Conservation (phyloP, 306 rosid species). For the Lathyrus tuberosus region DNA sequence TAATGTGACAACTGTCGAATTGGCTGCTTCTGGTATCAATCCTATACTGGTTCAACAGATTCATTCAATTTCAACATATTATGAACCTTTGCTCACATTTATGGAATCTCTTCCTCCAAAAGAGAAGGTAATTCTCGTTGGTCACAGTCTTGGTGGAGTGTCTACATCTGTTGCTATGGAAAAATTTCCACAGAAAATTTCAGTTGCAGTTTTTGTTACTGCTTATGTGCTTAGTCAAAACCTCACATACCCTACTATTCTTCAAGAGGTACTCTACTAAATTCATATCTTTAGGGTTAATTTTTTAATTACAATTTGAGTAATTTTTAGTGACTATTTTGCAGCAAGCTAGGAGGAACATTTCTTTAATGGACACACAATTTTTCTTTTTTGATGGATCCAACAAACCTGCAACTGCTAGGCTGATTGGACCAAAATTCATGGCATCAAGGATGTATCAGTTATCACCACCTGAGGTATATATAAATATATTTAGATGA, state of each 20-base stretch:
- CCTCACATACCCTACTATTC: conserved; percentile 11
- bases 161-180: conserved; percentile 55
- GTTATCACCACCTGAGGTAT: background rate
- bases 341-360: background rate
- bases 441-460: too few species aligned
- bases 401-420: too few species aligned
- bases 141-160: conserved; percentile 59
- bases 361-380: background rate
- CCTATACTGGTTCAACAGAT: conserved; percentile 48
- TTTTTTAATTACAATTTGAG: too few species aligned
- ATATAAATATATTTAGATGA: background rate
- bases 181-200: conserved; percentile 48
- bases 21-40: conserved; percentile 51
- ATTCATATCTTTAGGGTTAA: background rate
- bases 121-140: conserved; percentile 49
- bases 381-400: too few species aligned
- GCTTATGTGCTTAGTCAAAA: conserved; percentile 44
- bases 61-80: conserved; percentile 39
- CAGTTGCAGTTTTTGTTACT: conserved; percentile 48
- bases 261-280: conserved; percentile 23
- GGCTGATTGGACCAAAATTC: too few species aligned
- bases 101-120: conserved; percentile 39
- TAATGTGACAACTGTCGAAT: conserved; percentile 50
- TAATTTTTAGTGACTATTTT: background rate
- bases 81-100: conserved; percentile 48